A percentile compares a stretch with the other conserved stretches of the same genome.
Conservation (phyloP, 2,329 filamentous ascomycete genomes). For the Aspergillus awamori region DNA sequence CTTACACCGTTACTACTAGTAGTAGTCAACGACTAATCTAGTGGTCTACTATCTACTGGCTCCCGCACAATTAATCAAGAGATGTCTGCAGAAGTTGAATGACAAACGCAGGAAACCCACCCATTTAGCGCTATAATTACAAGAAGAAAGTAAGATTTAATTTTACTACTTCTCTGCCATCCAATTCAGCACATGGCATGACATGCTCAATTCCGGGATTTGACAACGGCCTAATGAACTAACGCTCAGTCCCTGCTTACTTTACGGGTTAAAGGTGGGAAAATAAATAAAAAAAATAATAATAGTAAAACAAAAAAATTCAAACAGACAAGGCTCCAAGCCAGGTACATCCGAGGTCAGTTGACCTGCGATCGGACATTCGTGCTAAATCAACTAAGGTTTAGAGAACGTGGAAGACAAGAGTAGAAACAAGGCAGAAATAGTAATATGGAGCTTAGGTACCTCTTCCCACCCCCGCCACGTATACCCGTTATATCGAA, state of each 20-base stretch:
- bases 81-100: neutral
- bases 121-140: neutral
- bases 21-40: neutral
- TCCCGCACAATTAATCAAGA: neutral
- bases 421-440: neutral
- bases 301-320: neutral
- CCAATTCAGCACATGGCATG: constrained; percentile 18
- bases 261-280: neutral
- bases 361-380: constrained; percentile 25
- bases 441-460: too few species aligned
- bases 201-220: neutral
- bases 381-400: neutral
- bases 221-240: neutral
- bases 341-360: constrained; percentile 16
- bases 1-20: too few species aligned
- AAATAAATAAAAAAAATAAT: too few species aligned
- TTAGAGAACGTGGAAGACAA: neutral
- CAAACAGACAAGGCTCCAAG: neutral
- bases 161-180: neutral
- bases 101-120: neutral
- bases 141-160: neutral
- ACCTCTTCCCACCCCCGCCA: too few species aligned
- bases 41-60: neutral
- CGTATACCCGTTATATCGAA: too few species aligned
- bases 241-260: neutral